phyloP scores from a whole-genome alignment of 306 rosid species.

The Ormosia emarginata region DNA sequence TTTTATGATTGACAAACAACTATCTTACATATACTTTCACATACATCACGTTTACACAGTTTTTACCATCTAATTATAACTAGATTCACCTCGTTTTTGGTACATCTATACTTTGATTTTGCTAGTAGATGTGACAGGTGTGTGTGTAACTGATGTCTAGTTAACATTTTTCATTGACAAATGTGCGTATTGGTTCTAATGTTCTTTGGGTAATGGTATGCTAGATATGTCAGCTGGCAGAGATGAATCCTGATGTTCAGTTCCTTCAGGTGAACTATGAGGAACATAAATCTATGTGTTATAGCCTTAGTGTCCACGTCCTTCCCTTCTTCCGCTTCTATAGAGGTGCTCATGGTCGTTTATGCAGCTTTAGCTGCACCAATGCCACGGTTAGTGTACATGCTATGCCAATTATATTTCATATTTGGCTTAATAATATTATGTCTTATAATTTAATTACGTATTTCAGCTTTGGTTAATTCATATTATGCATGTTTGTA shows the following conservation, averaged over 20 bases:
- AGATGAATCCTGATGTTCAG: slow-evolving; percentile 76
- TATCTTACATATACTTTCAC: too few species aligned
- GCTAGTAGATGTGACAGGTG: too few species aligned
- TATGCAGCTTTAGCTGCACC: slow-evolving; percentile 94
- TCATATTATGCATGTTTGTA: not conserved
- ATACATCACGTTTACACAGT: too few species aligned
- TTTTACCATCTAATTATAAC: too few species aligned
- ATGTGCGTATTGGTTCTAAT: not conserved
- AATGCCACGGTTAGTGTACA: slow-evolving; percentile 76
- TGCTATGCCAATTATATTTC: not conserved
- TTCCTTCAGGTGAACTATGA: slow-evolving; percentile 83
- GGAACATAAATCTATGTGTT: slow-evolving; percentile 80
- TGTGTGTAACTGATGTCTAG: too few species aligned
- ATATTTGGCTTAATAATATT: not conserved
- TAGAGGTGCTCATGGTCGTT: slow-evolving; percentile 87
- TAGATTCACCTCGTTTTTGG: too few species aligned
- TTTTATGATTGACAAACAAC: not conserved
- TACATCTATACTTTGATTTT: too few species aligned
- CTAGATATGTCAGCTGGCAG: slow-evolving; percentile 85
- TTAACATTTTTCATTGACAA: not conserved
- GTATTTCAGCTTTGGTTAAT: slow-evolving; percentile 11
- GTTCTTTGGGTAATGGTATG: not conserved
- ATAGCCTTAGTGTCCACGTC: slow-evolving; percentile 86
- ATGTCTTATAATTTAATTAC: not conserved
- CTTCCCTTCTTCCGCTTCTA: slow-evolving; percentile 91